Percentiles rank a stretch among this genome's conserved stretches.
These are phyloP conservation scores for Cyclotella cryptica DNA, from an alignment of 108 stramenopile species.

Conservation along the genomic window DNA sequence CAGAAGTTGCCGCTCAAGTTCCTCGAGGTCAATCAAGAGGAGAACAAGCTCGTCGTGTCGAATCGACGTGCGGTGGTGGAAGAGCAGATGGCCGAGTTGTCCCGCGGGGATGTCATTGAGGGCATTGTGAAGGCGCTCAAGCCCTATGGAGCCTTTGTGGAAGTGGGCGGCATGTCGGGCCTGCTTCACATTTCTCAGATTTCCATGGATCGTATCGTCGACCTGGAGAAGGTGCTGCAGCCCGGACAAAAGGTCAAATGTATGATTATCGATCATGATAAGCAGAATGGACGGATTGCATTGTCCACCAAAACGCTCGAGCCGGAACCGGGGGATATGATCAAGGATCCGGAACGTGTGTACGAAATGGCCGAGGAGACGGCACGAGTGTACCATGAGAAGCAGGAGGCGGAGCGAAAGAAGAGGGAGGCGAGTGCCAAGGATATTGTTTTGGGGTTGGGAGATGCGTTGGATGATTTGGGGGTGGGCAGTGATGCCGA, in stretches of 20 bases:
- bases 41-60: constrained; percentile 94
- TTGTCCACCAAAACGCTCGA: constrained; percentile 97
- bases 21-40: constrained; percentile 93
- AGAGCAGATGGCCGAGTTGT: constrained; percentile 90
- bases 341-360: constrained; percentile 87
- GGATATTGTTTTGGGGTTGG: constrained; percentile 93
- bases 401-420: constrained; percentile 94
- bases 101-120: constrained; percentile 91
- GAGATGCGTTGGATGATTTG: constrained; percentile 91
- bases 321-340: constrained; percentile 97
- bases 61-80: constrained; percentile 95
- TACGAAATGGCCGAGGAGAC: constrained; percentile 92
- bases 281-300: constrained; percentile 95
- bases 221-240: constrained; percentile 89
- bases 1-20: constrained; percentile 88
- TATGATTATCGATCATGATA: constrained; percentile 99
- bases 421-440: constrained; percentile 92
- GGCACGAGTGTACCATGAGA: constrained; percentile 84
- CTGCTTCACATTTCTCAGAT: constrained; percentile 98
- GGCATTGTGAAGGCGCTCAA: constrained; percentile 96
- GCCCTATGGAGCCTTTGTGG: constrained; percentile 97
- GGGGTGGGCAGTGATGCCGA: constrained; percentile 54
- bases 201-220: constrained; percentile 95
- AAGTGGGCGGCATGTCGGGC: constrained; percentile 96
- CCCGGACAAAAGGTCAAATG: constrained; percentile 94